A percentile compares a stretch with the other conserved stretches of the same genome.
phyloP scores from a whole-genome alignment of 2,329 filamentous ascomycete genomes.

The Fusarium duplospermum region DNA sequence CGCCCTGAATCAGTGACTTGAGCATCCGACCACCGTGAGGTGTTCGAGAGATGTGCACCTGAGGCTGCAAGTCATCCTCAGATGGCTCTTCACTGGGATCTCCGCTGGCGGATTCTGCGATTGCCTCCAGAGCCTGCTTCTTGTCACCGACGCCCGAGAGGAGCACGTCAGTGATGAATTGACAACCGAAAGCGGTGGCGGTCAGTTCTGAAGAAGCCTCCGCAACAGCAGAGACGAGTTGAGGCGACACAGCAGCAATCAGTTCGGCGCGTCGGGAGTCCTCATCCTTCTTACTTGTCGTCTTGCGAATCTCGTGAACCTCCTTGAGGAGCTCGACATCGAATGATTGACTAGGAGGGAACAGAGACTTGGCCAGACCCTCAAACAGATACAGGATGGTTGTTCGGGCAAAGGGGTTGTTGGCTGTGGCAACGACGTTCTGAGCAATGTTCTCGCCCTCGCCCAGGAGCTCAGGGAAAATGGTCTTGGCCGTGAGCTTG shows the following conservation, averaged over 20 bases:
- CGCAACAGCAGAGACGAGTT: conserved; percentile 79
- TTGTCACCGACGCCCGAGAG: conserved; percentile 83
- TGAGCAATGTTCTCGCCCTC: conserved; percentile 73
- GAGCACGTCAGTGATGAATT: conserved; percentile 85
- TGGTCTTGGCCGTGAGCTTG: conserved; percentile 84
- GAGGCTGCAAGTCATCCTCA: conserved; percentile 55
- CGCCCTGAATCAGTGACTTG: conserved; percentile 90
- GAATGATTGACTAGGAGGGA: conserved; percentile 70
- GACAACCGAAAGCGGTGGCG: conserved; percentile 83
- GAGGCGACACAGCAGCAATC: conserved; percentile 77
- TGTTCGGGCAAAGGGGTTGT: conserved; percentile 72
- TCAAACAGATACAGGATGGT: conserved; percentile 87
- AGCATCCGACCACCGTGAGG: conserved; percentile 82
- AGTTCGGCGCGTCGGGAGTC: conserved; percentile 81
- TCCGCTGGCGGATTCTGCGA: conserved; percentile 72
- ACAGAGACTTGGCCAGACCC: conserved; percentile 69
- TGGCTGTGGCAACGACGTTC: conserved; percentile 72
- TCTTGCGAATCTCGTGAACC: conserved; percentile 80
- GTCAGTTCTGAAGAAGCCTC: conserved; percentile 76
- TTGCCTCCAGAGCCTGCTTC: conserved; percentile 75
- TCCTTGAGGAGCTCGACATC: conserved; percentile 80
- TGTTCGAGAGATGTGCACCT: conserved; percentile 69
- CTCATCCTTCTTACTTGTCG: conserved; percentile 93
- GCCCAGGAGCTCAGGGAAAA: conserved; percentile 87
- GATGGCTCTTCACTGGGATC: conserved; percentile 59